A percentile compares a stretch with the other conserved stretches of the same genome.
Conservation (phyloP, 192 early-diverging fungal genomes). For the Thamnidium elegans region DNA sequence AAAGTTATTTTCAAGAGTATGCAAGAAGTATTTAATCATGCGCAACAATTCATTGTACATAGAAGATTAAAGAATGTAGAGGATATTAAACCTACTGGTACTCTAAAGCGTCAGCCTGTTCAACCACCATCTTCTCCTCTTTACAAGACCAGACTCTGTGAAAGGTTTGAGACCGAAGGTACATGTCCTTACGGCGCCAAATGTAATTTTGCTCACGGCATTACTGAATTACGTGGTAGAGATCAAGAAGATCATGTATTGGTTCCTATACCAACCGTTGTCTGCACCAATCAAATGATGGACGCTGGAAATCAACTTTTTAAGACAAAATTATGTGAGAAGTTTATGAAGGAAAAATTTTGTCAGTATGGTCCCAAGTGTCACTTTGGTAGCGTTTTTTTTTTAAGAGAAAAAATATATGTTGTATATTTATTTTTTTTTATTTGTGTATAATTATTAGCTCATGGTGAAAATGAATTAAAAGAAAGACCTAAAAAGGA, state of each 20-base stretch:
- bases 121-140: conserved; percentile 56
- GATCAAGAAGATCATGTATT: conserved; percentile 23
- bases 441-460: conserved; percentile 11
- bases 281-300: conserved; percentile 22
- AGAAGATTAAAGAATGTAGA: too few species aligned
- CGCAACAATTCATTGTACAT: conserved; percentile 16
- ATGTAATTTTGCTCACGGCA: conserved; percentile 80
- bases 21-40: conserved; percentile 77
- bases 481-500: conserved; percentile 23
- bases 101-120: too few species aligned
- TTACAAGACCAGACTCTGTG: conserved; percentile 87
- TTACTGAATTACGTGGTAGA: conserved; percentile 60
- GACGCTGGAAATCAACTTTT: conserved; percentile 60
- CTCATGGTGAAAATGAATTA: conserved; percentile 32
- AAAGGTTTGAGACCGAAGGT: conserved; percentile 76
- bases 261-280: not conserved
- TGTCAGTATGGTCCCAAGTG: conserved; percentile 88
- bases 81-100: too few species aligned
- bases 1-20: conserved; percentile 74
- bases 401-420: conserved; percentile 23
- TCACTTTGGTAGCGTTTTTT: conserved; percentile 59
- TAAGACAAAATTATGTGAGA: conserved; percentile 83
- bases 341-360: conserved; percentile 70
- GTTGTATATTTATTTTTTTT: not conserved
- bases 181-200: conserved; percentile 66